Base-by-base conservation (phyloP, 768 basidiomycete species). In the Lenzites betulinus region DNA sequence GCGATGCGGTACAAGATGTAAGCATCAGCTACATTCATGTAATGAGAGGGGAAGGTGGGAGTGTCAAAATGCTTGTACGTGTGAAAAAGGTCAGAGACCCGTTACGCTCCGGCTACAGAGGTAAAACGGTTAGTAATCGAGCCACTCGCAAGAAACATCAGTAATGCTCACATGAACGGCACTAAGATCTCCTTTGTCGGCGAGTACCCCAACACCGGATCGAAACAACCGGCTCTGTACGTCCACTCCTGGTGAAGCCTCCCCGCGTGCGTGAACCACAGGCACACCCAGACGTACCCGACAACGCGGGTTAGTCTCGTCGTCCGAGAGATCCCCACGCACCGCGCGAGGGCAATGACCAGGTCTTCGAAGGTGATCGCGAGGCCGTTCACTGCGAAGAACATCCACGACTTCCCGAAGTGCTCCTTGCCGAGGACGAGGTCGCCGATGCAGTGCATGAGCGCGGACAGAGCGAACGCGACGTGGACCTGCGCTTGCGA, bases 301-400 rank as follows among this genome's bases (percentile, higher is more conserved):
- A 63, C 20, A 9, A 26, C 13, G 22, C 43, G 59, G 7, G 35
- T 20, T 7, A 28, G 15, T 2, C 20, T 8, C 28, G 18, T 15
- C n/a, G 16, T 15, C 13, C 30, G 9, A 4, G 28, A 7, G 11
- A 64, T 6, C 1, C 59, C 63, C 3, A 18, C 30, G 22, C 58
- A 51, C 39, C 38, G 59, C 26, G 65, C 69, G 8, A 69, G 20
- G 0, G 38, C 64, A 22, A 77, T 58, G 36, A 73, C 61, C 0
- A 57, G 42, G 49, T 71, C 74, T 61, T 80, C 79, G 28, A 72
- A 46, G 13, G 72, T 74, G 36, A 80, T 77, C 1, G 64, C 76
- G 5, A 70, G 48, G 7, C 76, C 74, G 59, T 76, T 74, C 7
- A 62, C 22, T 12, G 70, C 16, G 51, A 74, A 76, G 65, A 73